phyloP scores from a whole-genome alignment of 2,329 filamentous ascomycete genomes.

The Neofusicoccum laricinum region DNA sequence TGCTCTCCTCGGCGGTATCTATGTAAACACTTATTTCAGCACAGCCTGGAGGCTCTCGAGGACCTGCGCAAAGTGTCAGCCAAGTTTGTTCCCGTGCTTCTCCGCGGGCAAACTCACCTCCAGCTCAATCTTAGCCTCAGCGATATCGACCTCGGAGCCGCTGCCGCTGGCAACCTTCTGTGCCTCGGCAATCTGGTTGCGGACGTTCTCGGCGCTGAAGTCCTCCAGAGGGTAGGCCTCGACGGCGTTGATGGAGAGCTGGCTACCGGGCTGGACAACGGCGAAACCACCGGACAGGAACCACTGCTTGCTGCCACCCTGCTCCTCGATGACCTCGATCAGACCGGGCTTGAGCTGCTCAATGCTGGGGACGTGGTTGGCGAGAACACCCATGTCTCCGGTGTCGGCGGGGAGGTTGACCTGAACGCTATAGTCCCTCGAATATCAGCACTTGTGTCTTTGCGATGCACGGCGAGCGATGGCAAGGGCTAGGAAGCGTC shows the following conservation, averaged over 20 bases:
- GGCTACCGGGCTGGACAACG: conserved; percentile 90
- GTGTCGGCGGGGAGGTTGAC: conserved; percentile 98
- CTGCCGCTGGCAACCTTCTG: conserved; percentile 89
- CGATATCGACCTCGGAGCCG: conserved; percentile 95
- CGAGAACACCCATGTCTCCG: conserved; percentile 98
- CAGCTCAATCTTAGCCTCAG: conserved; percentile 98
- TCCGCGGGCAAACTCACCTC: conserved; percentile 63
- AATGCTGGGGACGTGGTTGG: conserved; percentile 97
- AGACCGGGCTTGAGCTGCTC: conserved; percentile 98
- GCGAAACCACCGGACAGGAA: conserved; percentile 98
- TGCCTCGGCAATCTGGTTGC: conserved; percentile 86
- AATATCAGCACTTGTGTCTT: conserved; percentile 29
- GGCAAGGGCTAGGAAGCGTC: not conserved
- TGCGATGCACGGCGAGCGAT: conserved; percentile 12
- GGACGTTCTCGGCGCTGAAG: conserved; percentile 89
- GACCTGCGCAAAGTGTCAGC: conserved; percentile 56
- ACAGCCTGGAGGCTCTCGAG: conserved; percentile 78
- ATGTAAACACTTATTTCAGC: conserved; percentile 65
- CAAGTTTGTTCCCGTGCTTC: conserved; percentile 31
- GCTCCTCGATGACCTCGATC: conserved; percentile 93
- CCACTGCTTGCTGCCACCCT: conserved; percentile 82
- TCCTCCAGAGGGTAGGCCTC: conserved; percentile 94
- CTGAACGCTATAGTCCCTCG: conserved; percentile 66
- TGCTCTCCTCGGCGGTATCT: conserved; percentile 34
- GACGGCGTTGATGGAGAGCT: conserved; percentile 96